Base-by-base conservation (phyloP, 129 eudicot genomes). In the Flaveria bidentis region DNA sequence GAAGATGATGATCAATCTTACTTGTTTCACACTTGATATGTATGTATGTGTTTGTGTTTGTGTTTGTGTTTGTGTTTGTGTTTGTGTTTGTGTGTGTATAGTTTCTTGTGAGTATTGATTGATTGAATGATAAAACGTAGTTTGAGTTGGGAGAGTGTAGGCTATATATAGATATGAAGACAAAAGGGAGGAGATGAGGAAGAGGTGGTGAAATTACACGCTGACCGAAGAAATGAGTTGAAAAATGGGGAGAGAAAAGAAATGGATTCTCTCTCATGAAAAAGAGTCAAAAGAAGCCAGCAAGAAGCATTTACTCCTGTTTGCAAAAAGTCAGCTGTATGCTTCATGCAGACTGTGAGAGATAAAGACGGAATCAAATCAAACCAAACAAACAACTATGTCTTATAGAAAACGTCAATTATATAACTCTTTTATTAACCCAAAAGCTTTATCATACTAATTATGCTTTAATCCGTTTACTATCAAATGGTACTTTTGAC, bases 271-370 rank as follows among this genome's bases (percentile, higher is more conserved):
- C 77, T 69, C 64, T 74, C 76, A 73, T 73, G 79, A 80, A 73
- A 80, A 33, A 72, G 85, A 82, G 86, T 82, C 86, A 82, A 82
- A 77, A 71, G 86, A 77, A 68, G 82, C 62, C 86, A 82, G 86
- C 86, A 82, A 77, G 69, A 49, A 25, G 86, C 86, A 82, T 82
- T 82, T 77, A 82, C 86, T 82, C 44, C 33, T 20, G 68, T 77
- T 75, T 82, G 79, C 78, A 56, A 82, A 82, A 82, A 82, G 82
- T 82, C 86, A 82, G 70, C 79, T 72, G 71, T 77, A 70, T 77
- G 79, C 86, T 77, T 66, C 70, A 74, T 80, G 69, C 70, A 73
- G 75, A 73, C 65, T 49, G 78, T 72, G 79, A 64, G 73, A 64
- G 73, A 73, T 67, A 55, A 65, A 26, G 63, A 80, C 75, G 26